Percentiles rank a stretch among this genome's conserved stretches.
phyloP scores from a whole-genome alignment of 139 green algal genomes.

The Tetraselmis chui region DNA sequence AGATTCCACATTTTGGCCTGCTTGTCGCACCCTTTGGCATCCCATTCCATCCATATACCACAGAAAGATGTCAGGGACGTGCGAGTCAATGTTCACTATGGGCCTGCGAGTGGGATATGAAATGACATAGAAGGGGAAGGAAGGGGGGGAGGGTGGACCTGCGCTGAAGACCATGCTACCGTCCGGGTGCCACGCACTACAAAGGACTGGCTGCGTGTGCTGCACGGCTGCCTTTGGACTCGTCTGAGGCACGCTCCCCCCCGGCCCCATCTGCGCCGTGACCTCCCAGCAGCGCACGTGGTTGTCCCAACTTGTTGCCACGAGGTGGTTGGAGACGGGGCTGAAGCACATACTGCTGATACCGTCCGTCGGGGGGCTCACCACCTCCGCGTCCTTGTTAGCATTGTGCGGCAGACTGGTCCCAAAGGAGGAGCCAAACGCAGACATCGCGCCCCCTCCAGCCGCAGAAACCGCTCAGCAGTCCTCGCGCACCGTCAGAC shows the following conservation, averaged over 20 bases:
- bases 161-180: slow-evolving; percentile 62
- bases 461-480: too few species aligned
- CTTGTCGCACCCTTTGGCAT: slow-evolving; percentile 83
- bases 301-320: slow-evolving; percentile 86
- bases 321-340: slow-evolving; percentile 74
- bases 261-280: not conserved
- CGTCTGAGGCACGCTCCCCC: slow-evolving; percentile 47
- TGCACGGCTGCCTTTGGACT: slow-evolving; percentile 71
- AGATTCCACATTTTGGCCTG: slow-evolving; percentile 91
- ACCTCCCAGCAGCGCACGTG: slow-evolving; percentile 73
- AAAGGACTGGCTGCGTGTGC: slow-evolving; percentile 75
- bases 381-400: slow-evolving; percentile 74
- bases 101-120: not conserved
- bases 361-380: slow-evolving; percentile 57
- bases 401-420: slow-evolving; percentile 49
- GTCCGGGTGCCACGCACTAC: slow-evolving; percentile 76
- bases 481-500: too few species aligned
- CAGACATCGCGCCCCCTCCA: not conserved
- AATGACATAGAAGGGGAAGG: not conserved
- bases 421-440: not conserved
- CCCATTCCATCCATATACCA: slow-evolving; percentile 12
- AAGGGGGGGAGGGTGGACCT: too few species aligned
- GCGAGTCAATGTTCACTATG: not conserved
- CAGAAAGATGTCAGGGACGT: not conserved
- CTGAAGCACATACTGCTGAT: slow-evolving; percentile 81